Evolutionary conservation across 345 rosid species (phyloP).

Genomic region (Sapria himalayana): DNA sequence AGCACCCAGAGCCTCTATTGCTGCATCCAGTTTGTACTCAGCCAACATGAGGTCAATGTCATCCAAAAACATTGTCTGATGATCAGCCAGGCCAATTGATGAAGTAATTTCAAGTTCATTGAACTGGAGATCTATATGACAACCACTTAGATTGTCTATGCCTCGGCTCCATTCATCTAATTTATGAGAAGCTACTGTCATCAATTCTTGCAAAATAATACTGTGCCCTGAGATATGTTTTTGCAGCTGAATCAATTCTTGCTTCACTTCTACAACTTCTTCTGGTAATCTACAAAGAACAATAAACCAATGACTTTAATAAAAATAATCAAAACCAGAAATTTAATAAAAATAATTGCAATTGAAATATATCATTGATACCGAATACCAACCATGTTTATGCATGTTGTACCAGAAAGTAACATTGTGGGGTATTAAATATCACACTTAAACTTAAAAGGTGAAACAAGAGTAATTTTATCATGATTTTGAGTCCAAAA

Average conservation of each 20-base stretch:
- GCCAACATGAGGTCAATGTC: conserved; percentile 68
- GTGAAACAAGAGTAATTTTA: too few relatives aligned
- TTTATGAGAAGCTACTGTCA: conserved; percentile 57
- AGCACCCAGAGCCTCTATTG: conserved; percentile 38
- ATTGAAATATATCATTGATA: too few relatives aligned
- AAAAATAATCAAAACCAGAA: too few relatives aligned
- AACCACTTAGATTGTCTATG: conserved; percentile 16
- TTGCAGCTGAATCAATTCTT: conserved; percentile 63
- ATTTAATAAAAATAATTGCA: too few relatives aligned
- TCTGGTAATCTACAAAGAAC: conserved; percentile 71
- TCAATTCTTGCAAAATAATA: conserved; percentile 67
- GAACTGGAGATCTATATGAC: conserved; percentile 14
- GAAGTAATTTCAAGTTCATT: conserved; percentile 15
- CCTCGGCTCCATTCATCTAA: conserved; percentile 48
- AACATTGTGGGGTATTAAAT: too few relatives aligned
- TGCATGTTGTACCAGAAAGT: too few relatives aligned
- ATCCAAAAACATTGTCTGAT: conserved; percentile 26
- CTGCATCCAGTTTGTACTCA: conserved; percentile 65
- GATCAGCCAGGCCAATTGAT: conserved; percentile 15
- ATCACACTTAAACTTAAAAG: too few relatives aligned
- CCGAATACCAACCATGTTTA: too few relatives aligned
- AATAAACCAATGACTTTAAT: too few relatives aligned
- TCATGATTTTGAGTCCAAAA: too few relatives aligned
- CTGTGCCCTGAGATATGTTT: conserved; percentile 82
- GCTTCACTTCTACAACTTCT: conserved; percentile 87